Evolutionary conservation across 306 rosid genomes (phyloP).

Genomic region (Vigna radiata): DNA sequence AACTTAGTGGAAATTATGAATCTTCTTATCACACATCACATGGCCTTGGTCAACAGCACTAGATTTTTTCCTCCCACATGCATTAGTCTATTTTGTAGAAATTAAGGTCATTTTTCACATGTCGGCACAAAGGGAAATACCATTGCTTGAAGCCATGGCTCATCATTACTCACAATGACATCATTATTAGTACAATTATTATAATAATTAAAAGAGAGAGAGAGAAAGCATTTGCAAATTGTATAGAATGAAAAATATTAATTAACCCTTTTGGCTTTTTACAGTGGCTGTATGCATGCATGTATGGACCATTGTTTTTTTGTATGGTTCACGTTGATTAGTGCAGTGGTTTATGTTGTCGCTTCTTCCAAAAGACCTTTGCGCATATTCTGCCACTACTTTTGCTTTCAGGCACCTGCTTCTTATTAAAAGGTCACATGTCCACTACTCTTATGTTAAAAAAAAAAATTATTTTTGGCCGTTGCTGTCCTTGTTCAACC

Average conservation of each 20-base stretch:
- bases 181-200: neutral
- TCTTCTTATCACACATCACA: constrained; percentile 10
- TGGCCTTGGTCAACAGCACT: neutral
- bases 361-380: constrained; percentile 9
- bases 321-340: neutral
- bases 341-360: neutral
- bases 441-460: neutral
- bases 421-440: neutral
- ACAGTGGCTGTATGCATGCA: no score
- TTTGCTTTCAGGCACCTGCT: neutral
- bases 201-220: neutral
- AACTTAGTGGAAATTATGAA: neutral
- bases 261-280: neutral
- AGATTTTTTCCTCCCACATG: no score
- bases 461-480: neutral
- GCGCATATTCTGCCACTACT: neutral
- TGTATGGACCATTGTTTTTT: constrained; percentile 22
- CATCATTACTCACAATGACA: constrained; percentile 7
- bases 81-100: neutral
- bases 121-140: neutral
- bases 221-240: neutral
- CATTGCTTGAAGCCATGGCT: neutral
- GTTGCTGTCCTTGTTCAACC: neutral
- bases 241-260: neutral
- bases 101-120: neutral